Percentiles rank a stretch among this genome's conserved stretches.
phyloP scores from a whole-genome alignment of 805 yeast species.

The Candida koratica region DNA sequence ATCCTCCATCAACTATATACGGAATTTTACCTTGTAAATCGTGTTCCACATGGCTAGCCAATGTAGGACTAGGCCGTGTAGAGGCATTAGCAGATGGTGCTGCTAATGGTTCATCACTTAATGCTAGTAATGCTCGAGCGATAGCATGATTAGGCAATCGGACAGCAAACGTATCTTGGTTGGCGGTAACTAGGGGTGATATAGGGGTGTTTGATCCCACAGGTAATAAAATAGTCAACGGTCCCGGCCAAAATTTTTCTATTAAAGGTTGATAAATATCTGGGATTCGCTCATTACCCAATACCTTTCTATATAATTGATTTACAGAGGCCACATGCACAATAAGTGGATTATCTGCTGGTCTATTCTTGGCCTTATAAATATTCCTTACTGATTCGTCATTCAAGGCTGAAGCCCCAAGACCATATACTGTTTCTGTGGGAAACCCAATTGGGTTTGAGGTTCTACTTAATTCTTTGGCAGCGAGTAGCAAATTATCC shows the following conservation, averaged over 20 bases:
- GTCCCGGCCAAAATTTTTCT: slow-evolving; percentile 90
- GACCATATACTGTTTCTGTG: slow-evolving; percentile 94
- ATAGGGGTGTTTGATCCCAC: slow-evolving; percentile 45
- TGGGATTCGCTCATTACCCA: slow-evolving; percentile 57
- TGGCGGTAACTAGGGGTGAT: slow-evolving; percentile 77
- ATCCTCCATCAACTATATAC: slow-evolving; percentile 84
- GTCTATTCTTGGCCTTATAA: slow-evolving; percentile 86
- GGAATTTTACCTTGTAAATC: slow-evolving; percentile 83
- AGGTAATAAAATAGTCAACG: slow-evolving; percentile 82
- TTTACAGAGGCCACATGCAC: slow-evolving; percentile 78
- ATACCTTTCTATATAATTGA: slow-evolving; percentile 62
- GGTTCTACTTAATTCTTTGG: slow-evolving; percentile 46
- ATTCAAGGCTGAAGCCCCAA: slow-evolving; percentile 80
- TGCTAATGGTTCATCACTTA: slow-evolving; percentile 85
- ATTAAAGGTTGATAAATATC: slow-evolving; percentile 60
- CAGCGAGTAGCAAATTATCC: slow-evolving; percentile 53
- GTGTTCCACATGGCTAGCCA: slow-evolving; percentile 77
- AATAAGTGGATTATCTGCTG: slow-evolving; percentile 92
- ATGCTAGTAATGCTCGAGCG: slow-evolving; percentile 83
- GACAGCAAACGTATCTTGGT: slow-evolving; percentile 87
- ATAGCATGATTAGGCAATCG: slow-evolving; percentile 83
- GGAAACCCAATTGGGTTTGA: slow-evolving; percentile 83
- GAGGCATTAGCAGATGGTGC: slow-evolving; percentile 98
- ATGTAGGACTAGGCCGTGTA: slow-evolving; percentile 90
- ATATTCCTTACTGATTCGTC: slow-evolving; percentile 73